A percentile compares a stretch with the other conserved stretches of the same genome.
These are phyloP conservation scores for Fusarium albidum DNA, from an alignment of 2,329 filamentous ascomycete genomes.

Conservation along the genomic window DNA sequence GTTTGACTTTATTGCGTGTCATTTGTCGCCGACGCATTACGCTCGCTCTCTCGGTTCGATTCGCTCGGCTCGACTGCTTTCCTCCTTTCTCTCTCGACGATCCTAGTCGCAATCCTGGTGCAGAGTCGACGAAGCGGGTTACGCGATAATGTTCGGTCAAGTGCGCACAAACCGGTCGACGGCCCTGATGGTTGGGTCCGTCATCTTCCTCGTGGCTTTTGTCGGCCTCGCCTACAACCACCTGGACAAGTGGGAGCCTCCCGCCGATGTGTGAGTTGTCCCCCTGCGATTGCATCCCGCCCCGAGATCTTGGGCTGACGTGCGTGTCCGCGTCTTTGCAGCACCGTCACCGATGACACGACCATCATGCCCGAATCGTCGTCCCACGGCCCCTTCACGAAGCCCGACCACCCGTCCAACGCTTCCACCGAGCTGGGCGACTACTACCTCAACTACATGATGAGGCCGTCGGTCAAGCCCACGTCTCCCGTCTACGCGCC, in stretches of 20 bases:
- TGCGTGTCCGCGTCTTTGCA: constrained; percentile 2
- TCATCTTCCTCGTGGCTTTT: constrained; percentile 45
- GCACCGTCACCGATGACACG: constrained; percentile 35
- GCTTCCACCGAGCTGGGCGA: constrained; percentile 40
- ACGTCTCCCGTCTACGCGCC: constrained; percentile 39
- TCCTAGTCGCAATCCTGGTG: not conserved
- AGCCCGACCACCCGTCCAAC: constrained; percentile 24
- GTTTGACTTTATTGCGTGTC: constrained; percentile 31
- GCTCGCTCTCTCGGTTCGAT: constrained; percentile 19
- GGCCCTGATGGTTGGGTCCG: constrained; percentile 40
- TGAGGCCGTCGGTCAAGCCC: constrained; percentile 42
- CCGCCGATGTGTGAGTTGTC: constrained; percentile 36
- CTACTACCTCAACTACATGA: constrained; percentile 45
- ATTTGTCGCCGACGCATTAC: constrained; percentile 32
- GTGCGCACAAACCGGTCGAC: constrained; percentile 44
- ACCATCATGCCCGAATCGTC: constrained; percentile 23
- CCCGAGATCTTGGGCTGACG: constrained; percentile 13
- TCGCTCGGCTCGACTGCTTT: constrained; percentile 3
- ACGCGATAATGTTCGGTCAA: constrained; percentile 45
- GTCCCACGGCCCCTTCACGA: constrained; percentile 25
- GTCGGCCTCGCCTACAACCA: constrained; percentile 45
- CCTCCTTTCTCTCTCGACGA: constrained; percentile 1
- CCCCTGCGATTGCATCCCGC: not conserved
- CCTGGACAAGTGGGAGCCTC: constrained; percentile 41
- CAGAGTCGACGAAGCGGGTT: constrained; percentile 14